Percentiles rank a stretch among this genome's conserved stretches.
Evolutionary conservation across 495 filamentous ascomycete genomes (phyloP).

Genomic region (Tuber aestivum): DNA sequence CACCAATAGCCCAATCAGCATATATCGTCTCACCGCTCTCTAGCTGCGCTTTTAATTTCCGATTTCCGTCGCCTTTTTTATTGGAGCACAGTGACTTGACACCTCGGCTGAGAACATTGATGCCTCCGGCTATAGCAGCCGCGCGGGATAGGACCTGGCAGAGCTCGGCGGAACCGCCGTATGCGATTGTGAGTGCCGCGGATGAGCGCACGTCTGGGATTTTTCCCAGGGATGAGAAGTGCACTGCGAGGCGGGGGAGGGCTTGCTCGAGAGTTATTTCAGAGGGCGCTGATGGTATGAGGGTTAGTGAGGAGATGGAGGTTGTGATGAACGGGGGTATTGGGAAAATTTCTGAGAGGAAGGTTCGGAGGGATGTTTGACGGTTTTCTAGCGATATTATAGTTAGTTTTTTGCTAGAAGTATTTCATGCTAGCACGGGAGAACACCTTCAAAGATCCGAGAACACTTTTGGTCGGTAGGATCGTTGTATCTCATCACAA

Average conservation of each 20-base stretch:
- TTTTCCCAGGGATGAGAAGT: constrained; percentile 74
- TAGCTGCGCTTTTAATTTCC: constrained; percentile 11
- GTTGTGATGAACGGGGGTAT: constrained; percentile 62
- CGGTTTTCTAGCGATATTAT: constrained; percentile 3
- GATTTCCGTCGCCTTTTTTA: background rate
- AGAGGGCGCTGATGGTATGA: constrained; percentile 56
- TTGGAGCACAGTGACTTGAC: constrained; percentile 46
- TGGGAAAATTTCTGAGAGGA: constrained; percentile 65
- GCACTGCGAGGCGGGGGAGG: constrained; percentile 63
- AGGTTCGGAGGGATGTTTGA: constrained; percentile 41
- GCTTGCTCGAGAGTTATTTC: constrained; percentile 61
- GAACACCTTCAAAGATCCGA: constrained; percentile 20
- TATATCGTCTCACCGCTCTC: constrained; percentile 27
- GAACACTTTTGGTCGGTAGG: constrained; percentile 26
- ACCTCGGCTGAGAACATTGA: constrained; percentile 76
- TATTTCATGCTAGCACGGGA: background rate
- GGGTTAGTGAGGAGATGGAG: constrained; percentile 70
- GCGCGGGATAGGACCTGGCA: constrained; percentile 88
- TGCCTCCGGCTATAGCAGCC: constrained; percentile 80
- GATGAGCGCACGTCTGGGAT: constrained; percentile 39
- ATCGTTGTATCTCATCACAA: constrained; percentile 26
- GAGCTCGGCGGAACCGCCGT: constrained; percentile 88
- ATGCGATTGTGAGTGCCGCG: constrained; percentile 46
- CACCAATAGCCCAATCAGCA: constrained; percentile 26
- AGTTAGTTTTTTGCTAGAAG: constrained; percentile 7